Evolutionary conservation across 805 yeast species (phyloP).

Genomic region (Candida nonsorbophila): DNA sequence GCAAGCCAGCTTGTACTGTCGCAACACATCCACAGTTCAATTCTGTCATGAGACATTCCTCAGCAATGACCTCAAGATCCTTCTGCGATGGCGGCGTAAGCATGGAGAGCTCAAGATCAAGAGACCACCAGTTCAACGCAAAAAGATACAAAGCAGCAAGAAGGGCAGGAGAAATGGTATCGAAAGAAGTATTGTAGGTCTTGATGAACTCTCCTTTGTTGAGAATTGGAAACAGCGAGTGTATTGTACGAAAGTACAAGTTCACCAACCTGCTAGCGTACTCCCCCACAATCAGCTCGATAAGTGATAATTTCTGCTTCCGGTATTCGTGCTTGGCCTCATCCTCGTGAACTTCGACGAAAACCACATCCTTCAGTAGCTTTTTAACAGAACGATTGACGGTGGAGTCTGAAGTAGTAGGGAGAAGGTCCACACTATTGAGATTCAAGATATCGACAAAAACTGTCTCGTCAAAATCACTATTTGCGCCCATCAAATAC

Average conservation of each 20-base stretch:
- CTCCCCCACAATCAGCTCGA: slow-evolving; percentile 80
- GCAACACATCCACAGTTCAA: slow-evolving; percentile 82
- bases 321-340: slow-evolving; percentile 2
- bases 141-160: slow-evolving; percentile 84
- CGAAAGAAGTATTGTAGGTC: slow-evolving; percentile 79
- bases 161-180: slow-evolving; percentile 85
- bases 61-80: slow-evolving; percentile 34
- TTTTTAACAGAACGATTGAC: slow-evolving; percentile 5
- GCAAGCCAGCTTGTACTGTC: slow-evolving; percentile 83
- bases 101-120: slow-evolving; percentile 67
- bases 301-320: slow-evolving; percentile 60
- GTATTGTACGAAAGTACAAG: slow-evolving; percentile 77
- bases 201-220: slow-evolving; percentile 88
- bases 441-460: slow-evolving; percentile 3
- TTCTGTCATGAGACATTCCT: slow-evolving; percentile 67
- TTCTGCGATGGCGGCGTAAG: slow-evolving; percentile 72
- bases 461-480: slow-evolving; percentile 5
- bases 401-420: slow-evolving; percentile 2
- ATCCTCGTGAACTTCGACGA: slow-evolving; percentile 4
- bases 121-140: slow-evolving; percentile 93
- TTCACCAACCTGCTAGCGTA: slow-evolving; percentile 78
- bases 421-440: slow-evolving; percentile 1
- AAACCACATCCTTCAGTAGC: slow-evolving; percentile 1
- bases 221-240: slow-evolving; percentile 84
- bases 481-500: slow-evolving; percentile 5